These are phyloP conservation scores for Mortierella sp. DNA, from an alignment of 371 early-diverging fungal species.

Conservation along the genomic window DNA sequence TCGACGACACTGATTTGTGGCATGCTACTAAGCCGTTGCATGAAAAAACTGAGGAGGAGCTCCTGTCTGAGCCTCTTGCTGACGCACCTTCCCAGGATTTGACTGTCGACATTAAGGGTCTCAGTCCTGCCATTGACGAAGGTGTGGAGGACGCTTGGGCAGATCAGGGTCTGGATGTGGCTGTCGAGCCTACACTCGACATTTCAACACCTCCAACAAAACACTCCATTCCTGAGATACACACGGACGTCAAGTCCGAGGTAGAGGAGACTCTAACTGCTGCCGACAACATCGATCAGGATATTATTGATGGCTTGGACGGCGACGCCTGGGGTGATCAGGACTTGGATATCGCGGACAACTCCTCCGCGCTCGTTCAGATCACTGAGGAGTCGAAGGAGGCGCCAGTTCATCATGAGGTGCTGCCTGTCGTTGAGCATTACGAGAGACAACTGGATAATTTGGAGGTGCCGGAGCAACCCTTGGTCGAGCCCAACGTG, in stretches of 20 bases:
- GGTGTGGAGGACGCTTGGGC: conserved; percentile 12
- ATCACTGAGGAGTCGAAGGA: neutral
- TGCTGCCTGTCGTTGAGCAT: neutral
- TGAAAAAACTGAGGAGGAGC: neutral
- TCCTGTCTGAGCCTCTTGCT: neutral
- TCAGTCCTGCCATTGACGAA: neutral
- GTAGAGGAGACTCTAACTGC: neutral
- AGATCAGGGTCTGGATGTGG: conserved; percentile 8
- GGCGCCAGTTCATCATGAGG: neutral
- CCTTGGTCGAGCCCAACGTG: neutral
- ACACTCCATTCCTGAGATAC: neutral
- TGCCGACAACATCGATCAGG: neutral
- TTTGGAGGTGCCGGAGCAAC: neutral
- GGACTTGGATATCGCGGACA: neutral
- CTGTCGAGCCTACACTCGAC: neutral
- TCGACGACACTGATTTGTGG: conserved; percentile 19
- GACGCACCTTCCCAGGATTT: neutral
- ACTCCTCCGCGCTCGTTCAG: neutral
- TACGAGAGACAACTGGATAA: neutral
- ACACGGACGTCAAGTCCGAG: neutral
- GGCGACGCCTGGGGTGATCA: conserved; percentile 8
- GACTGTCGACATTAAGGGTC: neutral
- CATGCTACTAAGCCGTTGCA: neutral
- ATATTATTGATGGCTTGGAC: neutral
- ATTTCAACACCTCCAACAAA: neutral